Conservation (phyloP, 305 asterid species). For the Stenogyne calaminthoides region DNA sequence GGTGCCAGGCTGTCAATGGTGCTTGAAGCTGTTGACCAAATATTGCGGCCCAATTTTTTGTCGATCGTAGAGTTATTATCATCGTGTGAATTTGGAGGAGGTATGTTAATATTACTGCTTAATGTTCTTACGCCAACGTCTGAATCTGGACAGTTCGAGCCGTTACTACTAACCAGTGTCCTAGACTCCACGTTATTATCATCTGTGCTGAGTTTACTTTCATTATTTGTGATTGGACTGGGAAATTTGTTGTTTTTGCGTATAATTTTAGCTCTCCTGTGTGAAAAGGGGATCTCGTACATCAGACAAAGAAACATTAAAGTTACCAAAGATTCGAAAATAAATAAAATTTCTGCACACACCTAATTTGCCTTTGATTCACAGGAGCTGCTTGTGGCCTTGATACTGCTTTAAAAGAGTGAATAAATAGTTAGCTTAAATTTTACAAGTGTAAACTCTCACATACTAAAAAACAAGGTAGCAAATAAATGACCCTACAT, state of each 20-base stretch:
- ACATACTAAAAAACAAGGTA: background rate
- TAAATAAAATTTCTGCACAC: slow-evolving; percentile 27
- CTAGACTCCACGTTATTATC: slow-evolving; percentile 39
- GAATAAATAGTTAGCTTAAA: slow-evolving; percentile 28
- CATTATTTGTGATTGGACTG: slow-evolving; percentile 36
- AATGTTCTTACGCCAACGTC: slow-evolving; percentile 34
- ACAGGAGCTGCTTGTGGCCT: slow-evolving; percentile 50
- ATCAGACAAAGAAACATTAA: slow-evolving; percentile 18
- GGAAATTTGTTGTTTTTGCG: slow-evolving; percentile 45
- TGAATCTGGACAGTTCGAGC: slow-evolving; percentile 36
- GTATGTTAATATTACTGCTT: slow-evolving; percentile 31
- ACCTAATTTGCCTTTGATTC: slow-evolving; percentile 64
- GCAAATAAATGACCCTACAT: slow-evolving; percentile 9
- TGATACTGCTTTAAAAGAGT: slow-evolving; percentile 44
- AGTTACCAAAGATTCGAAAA: slow-evolving; percentile 3
- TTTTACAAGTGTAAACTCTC: background rate
- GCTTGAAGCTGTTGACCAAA: slow-evolving; percentile 40
- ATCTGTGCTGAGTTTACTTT: slow-evolving; percentile 38
- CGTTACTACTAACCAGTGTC: slow-evolving; percentile 42
- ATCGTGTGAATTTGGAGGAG: slow-evolving; percentile 38
- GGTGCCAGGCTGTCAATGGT: slow-evolving; percentile 31
- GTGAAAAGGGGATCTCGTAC: slow-evolving; percentile 27
- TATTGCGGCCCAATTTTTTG: slow-evolving; percentile 34
- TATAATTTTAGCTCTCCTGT: slow-evolving; percentile 84
- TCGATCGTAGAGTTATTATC: slow-evolving; percentile 35